These are phyloP conservation scores for Basipetospora chlamydospora DNA, from an alignment of 2,329 filamentous ascomycete genomes.

Conservation along the genomic window DNA sequence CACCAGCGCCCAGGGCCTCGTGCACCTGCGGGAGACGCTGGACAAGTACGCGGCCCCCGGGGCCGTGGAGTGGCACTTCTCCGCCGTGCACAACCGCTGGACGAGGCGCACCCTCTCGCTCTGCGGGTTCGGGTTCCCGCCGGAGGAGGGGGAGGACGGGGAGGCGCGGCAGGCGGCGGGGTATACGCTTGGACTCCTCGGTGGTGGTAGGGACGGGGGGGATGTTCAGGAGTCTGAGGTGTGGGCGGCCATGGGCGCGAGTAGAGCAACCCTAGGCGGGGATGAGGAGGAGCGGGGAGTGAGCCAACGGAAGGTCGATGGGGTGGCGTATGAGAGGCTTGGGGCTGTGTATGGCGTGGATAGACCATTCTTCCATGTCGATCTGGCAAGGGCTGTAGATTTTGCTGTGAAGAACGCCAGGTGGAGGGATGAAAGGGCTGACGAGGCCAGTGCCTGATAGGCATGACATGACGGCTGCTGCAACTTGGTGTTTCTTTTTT, in stretches of 20 bases:
- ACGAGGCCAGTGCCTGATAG: too few species aligned
- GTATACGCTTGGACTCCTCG: neutral
- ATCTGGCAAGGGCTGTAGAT: too few species aligned
- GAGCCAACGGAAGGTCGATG: too few species aligned
- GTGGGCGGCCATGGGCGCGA: neutral
- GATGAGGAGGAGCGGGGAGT: neutral
- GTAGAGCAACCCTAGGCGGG: too few species aligned
- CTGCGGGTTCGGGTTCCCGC: slow-evolving; percentile 35
- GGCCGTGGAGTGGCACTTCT: slow-evolving; percentile 34
- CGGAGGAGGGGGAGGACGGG: slow-evolving; percentile 6
- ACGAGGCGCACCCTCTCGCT: slow-evolving; percentile 38
- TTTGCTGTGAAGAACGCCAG: too few species aligned
- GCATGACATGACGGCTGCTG: too few species aligned
- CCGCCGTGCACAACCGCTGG: slow-evolving; percentile 38
- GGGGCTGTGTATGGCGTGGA: too few species aligned
- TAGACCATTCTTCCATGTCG: too few species aligned
- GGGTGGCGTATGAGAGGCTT: too few species aligned
- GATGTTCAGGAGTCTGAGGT: slow-evolving; percentile 7
- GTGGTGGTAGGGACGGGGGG: neutral
- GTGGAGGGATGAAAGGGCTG: too few species aligned
- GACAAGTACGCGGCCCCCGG: slow-evolving; percentile 33
- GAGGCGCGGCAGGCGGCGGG: neutral
- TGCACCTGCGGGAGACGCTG: slow-evolving; percentile 38
- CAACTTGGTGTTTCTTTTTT: too few species aligned
- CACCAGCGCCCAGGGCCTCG: slow-evolving; percentile 36